Evolutionary conservation across 1,139 yeast species (phyloP).

Genomic region (Magnusiomyces sp.): DNA sequence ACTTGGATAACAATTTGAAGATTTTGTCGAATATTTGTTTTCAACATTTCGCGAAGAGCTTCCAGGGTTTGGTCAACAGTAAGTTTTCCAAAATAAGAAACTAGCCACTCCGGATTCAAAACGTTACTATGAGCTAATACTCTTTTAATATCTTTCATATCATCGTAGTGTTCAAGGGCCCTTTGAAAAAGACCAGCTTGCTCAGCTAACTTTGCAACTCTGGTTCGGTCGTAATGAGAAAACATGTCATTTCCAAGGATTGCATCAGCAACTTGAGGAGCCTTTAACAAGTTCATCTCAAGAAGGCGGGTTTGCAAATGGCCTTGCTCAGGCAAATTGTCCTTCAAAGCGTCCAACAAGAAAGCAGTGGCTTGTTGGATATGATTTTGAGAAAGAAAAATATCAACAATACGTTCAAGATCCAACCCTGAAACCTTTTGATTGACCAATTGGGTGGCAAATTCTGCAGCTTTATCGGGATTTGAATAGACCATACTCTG

Average conservation of each 20-base stretch:
- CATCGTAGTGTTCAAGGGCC: slow-evolving; percentile 93
- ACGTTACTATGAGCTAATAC: slow-evolving; percentile 82
- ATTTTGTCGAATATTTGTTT: slow-evolving; percentile 74
- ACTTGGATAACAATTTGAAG: slow-evolving; percentile 92
- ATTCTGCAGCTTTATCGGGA: slow-evolving; percentile 98
- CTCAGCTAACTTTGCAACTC: slow-evolving; percentile 87
- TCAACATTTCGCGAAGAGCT: slow-evolving; percentile 78
- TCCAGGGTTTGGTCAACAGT: slow-evolving; percentile 90
- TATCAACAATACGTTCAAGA: slow-evolving; percentile 82
- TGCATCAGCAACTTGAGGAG: slow-evolving; percentile 99
- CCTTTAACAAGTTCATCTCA: slow-evolving; percentile 87
- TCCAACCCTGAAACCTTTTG: slow-evolving; percentile 57
- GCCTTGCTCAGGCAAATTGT: slow-evolving; percentile 90
- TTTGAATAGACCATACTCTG: slow-evolving; percentile 86
- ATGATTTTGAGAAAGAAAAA: slow-evolving; percentile 88
- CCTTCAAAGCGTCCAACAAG: slow-evolving; percentile 88
- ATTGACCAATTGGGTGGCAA: slow-evolving; percentile 78
- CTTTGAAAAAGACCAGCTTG: slow-evolving; percentile 90
- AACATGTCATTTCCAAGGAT: slow-evolving; percentile 94
- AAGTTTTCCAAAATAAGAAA: slow-evolving; percentile 83
- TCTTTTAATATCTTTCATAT: slow-evolving; percentile 89
- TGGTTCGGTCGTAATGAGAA: slow-evolving; percentile 89
- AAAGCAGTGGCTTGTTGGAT: slow-evolving; percentile 99
- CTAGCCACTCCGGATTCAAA: slow-evolving; percentile 90
- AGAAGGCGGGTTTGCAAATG: slow-evolving; percentile 90